These are phyloP conservation scores for Trichoderma sp. DNA, from an alignment of 2,329 filamentous ascomycete genomes.

Conservation along the genomic window DNA sequence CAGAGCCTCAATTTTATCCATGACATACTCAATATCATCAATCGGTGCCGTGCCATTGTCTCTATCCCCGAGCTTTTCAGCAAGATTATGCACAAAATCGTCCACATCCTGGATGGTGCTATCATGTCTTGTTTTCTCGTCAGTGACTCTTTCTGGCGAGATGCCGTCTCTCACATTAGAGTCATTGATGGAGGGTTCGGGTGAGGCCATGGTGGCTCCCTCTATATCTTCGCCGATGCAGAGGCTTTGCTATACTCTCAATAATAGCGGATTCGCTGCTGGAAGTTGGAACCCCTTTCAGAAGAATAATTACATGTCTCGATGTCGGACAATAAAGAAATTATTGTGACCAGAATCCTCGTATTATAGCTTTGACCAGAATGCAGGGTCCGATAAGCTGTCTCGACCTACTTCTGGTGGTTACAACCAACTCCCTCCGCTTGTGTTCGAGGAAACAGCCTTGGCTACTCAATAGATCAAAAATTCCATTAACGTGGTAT, in stretches of 20 bases:
- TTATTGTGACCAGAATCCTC: no score
- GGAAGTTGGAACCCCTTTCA: background rate
- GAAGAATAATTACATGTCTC: background rate
- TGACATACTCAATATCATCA: conserved; percentile 27
- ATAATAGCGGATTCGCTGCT: background rate
- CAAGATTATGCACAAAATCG: conserved; percentile 14
- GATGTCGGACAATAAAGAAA: no score
- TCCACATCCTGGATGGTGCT: background rate
- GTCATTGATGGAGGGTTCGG: background rate
- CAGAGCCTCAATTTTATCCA: conserved; percentile 26
- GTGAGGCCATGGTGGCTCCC: background rate
- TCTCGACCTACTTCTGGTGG: background rate
- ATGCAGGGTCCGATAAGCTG: background rate
- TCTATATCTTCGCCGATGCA: background rate
- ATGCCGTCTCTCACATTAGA: background rate
- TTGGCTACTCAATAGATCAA: no score
- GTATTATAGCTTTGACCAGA: background rate
- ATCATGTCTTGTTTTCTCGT: background rate
- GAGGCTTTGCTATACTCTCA: background rate
- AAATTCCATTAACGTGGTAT: background rate
- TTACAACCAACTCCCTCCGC: background rate
- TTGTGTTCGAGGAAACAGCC: background rate
- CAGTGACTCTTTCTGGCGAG: background rate
- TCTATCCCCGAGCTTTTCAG: conserved; percentile 21
- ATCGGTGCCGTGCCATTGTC: conserved; percentile 24